A percentile compares a stretch with the other conserved stretches of the same genome.
Evolutionary conservation across 257 asterid genomes (phyloP).

Genomic region (Vinca minor): DNA sequence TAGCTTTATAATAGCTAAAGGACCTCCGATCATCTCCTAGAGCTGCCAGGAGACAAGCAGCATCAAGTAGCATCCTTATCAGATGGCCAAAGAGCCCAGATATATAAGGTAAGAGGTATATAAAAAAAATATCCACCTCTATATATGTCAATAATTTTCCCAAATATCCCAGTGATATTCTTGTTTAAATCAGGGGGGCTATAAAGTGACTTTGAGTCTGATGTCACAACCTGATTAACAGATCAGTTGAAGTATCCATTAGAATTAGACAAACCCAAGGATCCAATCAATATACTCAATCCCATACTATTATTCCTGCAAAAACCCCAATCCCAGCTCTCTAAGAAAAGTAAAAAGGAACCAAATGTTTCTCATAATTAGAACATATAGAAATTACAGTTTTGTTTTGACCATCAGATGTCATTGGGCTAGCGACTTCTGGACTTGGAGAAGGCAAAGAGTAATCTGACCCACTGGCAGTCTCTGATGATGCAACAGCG

Average conservation of each 20-base stretch:
- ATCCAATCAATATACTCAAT: background rate
- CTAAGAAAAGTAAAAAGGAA: background rate
- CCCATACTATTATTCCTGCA: too few species aligned
- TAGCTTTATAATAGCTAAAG: slow-evolving; percentile 88
- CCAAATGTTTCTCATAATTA: background rate
- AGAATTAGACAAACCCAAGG: background rate
- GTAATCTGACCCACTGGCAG: slow-evolving; percentile 32
- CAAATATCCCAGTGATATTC: slow-evolving; percentile 73
- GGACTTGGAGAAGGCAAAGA: slow-evolving; percentile 41
- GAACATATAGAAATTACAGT: slow-evolving; percentile 30
- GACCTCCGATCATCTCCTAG: slow-evolving; percentile 93
- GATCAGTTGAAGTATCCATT: slow-evolving; percentile 5
- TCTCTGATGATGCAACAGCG: slow-evolving; percentile 20
- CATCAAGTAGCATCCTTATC: slow-evolving; percentile 12
- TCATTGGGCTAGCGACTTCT: slow-evolving; percentile 34
- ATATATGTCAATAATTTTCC: slow-evolving; percentile 81
- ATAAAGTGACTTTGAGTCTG: slow-evolving; percentile 52
- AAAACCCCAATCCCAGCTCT: background rate
- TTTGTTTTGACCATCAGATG: slow-evolving; percentile 26
- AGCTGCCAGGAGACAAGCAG: slow-evolving; percentile 38
- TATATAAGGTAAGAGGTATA: background rate
- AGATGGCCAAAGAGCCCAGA: background rate
- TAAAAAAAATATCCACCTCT: slow-evolving; percentile 47
- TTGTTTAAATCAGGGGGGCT: slow-evolving; percentile 84
- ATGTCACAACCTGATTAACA: slow-evolving; percentile 40